Base-by-base conservation (phyloP, 257 asterid genomes). In the Petunia axillaris region DNA sequence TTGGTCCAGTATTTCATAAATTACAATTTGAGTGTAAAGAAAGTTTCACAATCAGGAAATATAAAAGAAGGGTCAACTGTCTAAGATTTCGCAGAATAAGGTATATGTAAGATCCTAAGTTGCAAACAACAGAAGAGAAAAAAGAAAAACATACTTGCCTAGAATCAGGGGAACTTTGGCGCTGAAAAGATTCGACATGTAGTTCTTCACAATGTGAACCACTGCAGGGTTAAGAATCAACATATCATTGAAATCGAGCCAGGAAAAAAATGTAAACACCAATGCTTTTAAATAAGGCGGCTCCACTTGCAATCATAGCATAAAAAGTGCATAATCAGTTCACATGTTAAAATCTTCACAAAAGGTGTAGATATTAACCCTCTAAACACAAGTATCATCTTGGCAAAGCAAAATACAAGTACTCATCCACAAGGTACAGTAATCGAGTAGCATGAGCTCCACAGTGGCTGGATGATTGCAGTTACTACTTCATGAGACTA, bases 201-300 rank as follows among this genome's bases (percentile, higher is more conserved):
- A 95, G 88, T 95, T 95, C 97, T 93, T 95, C 89, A 85, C 95
- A 78, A 95, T 83, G 90, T 95, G 98, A 85, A 86, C 76, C 44
- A 85, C 98, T 95, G 97, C 88, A 91, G 57, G 44, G 7, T 64
- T 16, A 87, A 81, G 41, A 80, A 79, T 63, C 62, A 63, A 83
- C 10, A 78, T 16, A 44, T 85, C 50, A 86, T 78, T 62, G 43
- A 77, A 16, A 39, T 41, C 75, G 38, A 48, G 43, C 38, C 44
- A 67, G 46, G 10, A 16, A 68, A 55, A 82, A 37, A 64, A 57
- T 62, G 53, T 59, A 63, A 43, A 1, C 13, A 25, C 59, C 59
- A 70, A 70, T 70, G 59, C 53, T 15, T 70, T 25, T 70, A 9
- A 70, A 46, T 9, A 70, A 70, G 43, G 59, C 8, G 25, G 11